Percentiles rank a stretch among this genome's conserved stretches.
Evolutionary conservation across 2,329 filamentous ascomycete species (phyloP).

Genomic region (Ilyonectria mors-panacis): DNA sequence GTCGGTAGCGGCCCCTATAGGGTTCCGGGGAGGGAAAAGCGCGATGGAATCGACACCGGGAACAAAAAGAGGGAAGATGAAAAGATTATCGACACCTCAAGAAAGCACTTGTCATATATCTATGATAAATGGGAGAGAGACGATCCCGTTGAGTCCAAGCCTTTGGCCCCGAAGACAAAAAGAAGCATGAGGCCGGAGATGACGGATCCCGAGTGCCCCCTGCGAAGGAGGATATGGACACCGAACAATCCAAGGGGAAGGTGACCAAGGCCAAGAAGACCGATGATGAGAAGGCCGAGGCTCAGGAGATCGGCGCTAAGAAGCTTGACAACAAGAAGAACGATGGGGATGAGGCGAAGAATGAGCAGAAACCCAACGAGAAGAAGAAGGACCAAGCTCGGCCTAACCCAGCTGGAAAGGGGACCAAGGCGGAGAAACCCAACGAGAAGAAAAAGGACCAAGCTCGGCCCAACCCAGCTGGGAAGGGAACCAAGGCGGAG

Average conservation of each 20-base stretch:
- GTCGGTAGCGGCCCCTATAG: too few species aligned
- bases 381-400: neutral
- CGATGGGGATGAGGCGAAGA: neutral
- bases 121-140: too few species aligned
- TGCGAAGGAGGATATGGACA: neutral
- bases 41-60: neutral
- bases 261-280: slow-evolving; percentile 4
- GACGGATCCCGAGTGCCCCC: neutral
- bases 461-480: neutral
- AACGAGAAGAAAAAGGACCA: neutral
- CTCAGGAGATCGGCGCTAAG: neutral
- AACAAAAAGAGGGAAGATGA: neutral
- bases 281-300: neutral
- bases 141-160: too few species aligned
- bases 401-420: neutral
- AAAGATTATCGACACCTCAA: too few species aligned
- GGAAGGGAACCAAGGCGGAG: slow-evolving; percentile 1
- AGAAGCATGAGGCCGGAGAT: neutral
- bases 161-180: too few species aligned
- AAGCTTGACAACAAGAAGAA: neutral
- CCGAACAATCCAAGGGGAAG: neutral
- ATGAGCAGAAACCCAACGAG: neutral
- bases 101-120: too few species aligned
- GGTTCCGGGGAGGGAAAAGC: neutral
- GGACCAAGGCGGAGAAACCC: neutral